Conservation (phyloP, 73 alveolate species). For the Paramecium sexaurelia region DNA sequence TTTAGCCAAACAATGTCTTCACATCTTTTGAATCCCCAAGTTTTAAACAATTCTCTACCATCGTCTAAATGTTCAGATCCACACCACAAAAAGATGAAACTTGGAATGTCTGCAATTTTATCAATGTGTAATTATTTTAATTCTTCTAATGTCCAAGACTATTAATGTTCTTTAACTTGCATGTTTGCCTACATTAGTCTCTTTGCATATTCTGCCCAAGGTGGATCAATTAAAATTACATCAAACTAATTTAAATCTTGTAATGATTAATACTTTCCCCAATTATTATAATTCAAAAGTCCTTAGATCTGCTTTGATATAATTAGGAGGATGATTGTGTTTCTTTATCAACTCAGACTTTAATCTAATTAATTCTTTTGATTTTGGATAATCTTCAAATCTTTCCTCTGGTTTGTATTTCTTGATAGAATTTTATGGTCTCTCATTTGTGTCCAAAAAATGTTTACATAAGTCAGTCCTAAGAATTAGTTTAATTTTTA, state of each 20-base stretch:
- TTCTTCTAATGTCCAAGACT: conserved; percentile 96
- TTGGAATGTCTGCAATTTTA: conserved; percentile 87
- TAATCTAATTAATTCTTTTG: conserved; percentile 81
- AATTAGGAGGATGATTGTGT: conserved; percentile 86
- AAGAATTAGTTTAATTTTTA: neutral
- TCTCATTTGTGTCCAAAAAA: conserved; percentile 59
- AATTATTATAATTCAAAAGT: conserved; percentile 80
- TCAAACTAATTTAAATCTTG: conserved; percentile 75
- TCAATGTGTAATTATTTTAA: conserved; percentile 84
- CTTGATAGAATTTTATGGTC: conserved; percentile 63
- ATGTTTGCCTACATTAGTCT: conserved; percentile 58
- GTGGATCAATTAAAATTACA: conserved; percentile 96
- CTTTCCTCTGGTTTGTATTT: conserved; percentile 67
- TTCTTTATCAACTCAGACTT: conserved; percentile 83
- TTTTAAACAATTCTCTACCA: conserved; percentile 83
- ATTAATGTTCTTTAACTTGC: conserved; percentile 60
- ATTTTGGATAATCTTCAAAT: conserved; percentile 81
- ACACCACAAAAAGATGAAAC: conserved; percentile 89
- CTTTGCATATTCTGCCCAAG: conserved; percentile 85
- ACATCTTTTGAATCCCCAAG: conserved; percentile 97
- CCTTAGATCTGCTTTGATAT: conserved; percentile 86
- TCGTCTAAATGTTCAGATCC: conserved; percentile 81
- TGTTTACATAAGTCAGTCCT: conserved; percentile 51
- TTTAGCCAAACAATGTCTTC: conserved; percentile 97
- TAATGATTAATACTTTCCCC: conserved; percentile 69